These are phyloP conservation scores for Fomitopsis pulvina DNA, from an alignment of 768 basidiomycete genomes.

Conservation along the genomic window DNA sequence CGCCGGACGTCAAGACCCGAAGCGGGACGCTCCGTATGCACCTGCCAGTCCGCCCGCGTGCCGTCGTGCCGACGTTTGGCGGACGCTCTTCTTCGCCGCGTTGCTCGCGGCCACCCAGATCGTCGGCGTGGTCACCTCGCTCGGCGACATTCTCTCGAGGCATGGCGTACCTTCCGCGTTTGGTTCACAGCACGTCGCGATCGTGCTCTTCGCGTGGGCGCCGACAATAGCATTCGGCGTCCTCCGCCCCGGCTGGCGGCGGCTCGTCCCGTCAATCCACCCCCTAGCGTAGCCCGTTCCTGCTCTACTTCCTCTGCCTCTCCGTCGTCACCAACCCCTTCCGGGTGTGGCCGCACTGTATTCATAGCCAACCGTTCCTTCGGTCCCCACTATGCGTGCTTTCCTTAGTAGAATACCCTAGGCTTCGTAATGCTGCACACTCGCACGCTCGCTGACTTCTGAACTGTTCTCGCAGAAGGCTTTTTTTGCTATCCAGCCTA, in stretches of 20 bases:
- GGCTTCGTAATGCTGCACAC: background rate
- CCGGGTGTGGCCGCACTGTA: background rate
- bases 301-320: no score
- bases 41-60: conserved; percentile 4
- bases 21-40: background rate
- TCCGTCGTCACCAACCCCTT: no score
- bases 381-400: background rate
- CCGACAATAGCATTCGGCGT: conserved; percentile 50
- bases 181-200: conserved; percentile 59
- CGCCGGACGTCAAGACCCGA: conserved; percentile 6
- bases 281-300: no score
- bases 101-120: conserved; percentile 22
- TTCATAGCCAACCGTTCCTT: background rate
- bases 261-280: background rate
- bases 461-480: no score
- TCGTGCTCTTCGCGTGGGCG: conserved; percentile 54
- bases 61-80: conserved; percentile 31
- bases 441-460: background rate
- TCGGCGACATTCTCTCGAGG: conserved; percentile 40
- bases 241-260: conserved; percentile 11
- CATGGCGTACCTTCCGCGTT: conserved; percentile 51
- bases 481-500: no score
- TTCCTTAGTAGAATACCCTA: background rate
- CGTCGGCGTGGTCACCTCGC: conserved; percentile 35
- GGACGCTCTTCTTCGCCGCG: conserved; percentile 52